These are phyloP conservation scores for Vanderwaltozyma polyspora DNA, from an alignment of 805 yeast species.

Conservation along the genomic window DNA sequence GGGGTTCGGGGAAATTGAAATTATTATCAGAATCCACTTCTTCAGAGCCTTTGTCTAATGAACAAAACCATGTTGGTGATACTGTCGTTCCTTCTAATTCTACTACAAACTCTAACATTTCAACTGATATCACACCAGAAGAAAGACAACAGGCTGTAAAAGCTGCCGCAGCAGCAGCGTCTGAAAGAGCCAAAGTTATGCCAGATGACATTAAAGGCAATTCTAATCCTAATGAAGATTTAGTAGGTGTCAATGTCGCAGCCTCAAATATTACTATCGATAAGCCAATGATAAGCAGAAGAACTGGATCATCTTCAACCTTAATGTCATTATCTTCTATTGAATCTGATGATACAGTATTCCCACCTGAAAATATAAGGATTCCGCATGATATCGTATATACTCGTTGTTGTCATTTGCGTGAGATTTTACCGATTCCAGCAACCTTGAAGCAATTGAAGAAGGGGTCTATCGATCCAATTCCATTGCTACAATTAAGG, in stretches of 20 bases:
- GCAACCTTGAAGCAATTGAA: conserved; percentile 76
- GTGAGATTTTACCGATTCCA: conserved; percentile 87
- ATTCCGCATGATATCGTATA: conserved; percentile 60
- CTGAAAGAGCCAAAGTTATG: conserved; percentile 6
- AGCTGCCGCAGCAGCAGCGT: conserved; percentile 20
- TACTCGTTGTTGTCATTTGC: conserved; percentile 83
- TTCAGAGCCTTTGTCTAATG: neutral
- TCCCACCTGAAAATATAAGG: conserved; percentile 22
- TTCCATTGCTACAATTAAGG: conserved; percentile 63
- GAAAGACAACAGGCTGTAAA: conserved; percentile 8
- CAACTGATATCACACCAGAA: neutral
- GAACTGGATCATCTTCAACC: no score
- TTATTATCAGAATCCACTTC: conserved; percentile 18
- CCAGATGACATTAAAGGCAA: conserved; percentile 8
- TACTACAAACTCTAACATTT: no score
- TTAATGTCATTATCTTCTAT: conserved; percentile 7
- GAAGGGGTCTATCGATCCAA: conserved; percentile 65
- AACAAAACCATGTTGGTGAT: neutral
- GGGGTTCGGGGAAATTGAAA: conserved; percentile 61
- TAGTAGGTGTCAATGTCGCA: conserved; percentile 25
- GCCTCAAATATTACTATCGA: conserved; percentile 32
- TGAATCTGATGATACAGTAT: conserved; percentile 13
- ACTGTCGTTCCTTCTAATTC: no score
- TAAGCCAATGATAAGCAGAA: conserved; percentile 33
- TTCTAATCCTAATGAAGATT: conserved; percentile 32